Evolutionary conservation across 1,284 basidiomycete species (phyloP).

Genomic region (Ustilago loliicola): DNA sequence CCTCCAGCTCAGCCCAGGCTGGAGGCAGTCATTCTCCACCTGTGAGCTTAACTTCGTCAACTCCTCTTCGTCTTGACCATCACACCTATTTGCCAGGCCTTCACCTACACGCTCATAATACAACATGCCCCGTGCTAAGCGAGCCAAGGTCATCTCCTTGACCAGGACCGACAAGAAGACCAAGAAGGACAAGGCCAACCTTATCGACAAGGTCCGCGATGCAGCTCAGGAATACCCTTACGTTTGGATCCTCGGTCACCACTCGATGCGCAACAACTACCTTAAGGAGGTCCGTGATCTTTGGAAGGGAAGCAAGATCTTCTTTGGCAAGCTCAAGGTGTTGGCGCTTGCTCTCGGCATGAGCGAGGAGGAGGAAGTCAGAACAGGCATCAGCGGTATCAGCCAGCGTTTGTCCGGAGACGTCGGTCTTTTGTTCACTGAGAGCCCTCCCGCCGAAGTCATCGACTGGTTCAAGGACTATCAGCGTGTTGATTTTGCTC

Average conservation of each 20-base stretch:
- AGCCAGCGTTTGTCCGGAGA: conserved; percentile 92
- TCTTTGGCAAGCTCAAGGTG: conserved; percentile 91
- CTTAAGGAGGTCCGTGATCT: conserved; percentile 91
- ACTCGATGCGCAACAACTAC: conserved; percentile 93
- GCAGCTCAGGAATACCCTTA: conserved; percentile 81
- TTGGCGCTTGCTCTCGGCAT: conserved; percentile 96
- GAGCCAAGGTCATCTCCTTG: conserved; percentile 73
- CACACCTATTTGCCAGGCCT: background rate
- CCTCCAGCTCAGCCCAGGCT: background rate
- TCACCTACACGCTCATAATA: background rate
- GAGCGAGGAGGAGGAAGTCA: conserved; percentile 87
- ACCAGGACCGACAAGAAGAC: conserved; percentile 74
- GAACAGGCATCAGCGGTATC: conserved; percentile 82
- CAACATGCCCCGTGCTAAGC: conserved; percentile 70
- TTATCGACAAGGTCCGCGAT: conserved; percentile 82
- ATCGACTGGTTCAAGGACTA: conserved; percentile 95
- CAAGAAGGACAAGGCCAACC: conserved; percentile 81
- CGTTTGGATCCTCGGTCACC: conserved; percentile 94
- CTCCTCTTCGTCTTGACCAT: background rate
- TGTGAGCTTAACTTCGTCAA: background rate
- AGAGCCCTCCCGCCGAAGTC: conserved; percentile 87
- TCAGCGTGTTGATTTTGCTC: conserved; percentile 89
- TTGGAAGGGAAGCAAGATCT: conserved; percentile 87
- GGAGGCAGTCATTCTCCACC: conserved; percentile 22
- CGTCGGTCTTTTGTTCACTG: conserved; percentile 91